Evolutionary conservation across 345 rosid genomes (phyloP), one percentile per base, ranked within the genome.

Genomic region (Cochlearia excelsa): DNA sequence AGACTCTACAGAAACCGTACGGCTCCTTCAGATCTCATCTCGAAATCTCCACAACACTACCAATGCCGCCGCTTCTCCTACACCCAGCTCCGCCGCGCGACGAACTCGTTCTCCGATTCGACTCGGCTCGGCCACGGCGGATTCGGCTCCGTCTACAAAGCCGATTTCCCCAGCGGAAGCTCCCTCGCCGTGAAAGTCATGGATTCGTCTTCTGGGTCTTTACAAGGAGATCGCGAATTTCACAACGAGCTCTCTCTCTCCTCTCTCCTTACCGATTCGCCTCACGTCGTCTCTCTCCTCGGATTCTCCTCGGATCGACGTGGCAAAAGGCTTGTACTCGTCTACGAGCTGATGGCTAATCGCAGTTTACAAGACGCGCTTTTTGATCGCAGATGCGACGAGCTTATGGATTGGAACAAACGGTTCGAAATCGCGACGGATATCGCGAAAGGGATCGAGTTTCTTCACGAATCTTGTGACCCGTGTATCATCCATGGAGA

Each of bases 41-140:
- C 63, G 10, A 61, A 71, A 30, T 83, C 90, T 7, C 86, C 95
- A 1, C 71, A 69, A 52, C 70, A 65, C 56, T 83, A 74, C 59
- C 80, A 77, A 57, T 76, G 79, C 66, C 85, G 83, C 30, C 86
- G 92, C 8, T 88, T 84, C 82, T 84, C 98, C 10, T 91, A 79
- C 79, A 48, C 86, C 34, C 61, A 77, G 51, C 80, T 91, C 70
- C 96, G 95, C 50, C 90, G 87, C 35, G 84, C 96, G 11, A 86
- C 98, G 2, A 62, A 74, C 59, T 82, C 85, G 1, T 89, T 93
- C 79, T 67, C 95, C 46, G 64, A 85, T 30, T 75, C 95, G 10
- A 82, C 79, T 66, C 90, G 82, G 29, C 84, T 93, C 40, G 99
- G 99, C 6, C 97, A 85, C 46, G 99, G 99, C 0, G 99, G 99